These are phyloP conservation scores for Aspergillus pseudoviridinutans DNA, from an alignment of 2,329 filamentous ascomycete species.

Conservation along the genomic window DNA sequence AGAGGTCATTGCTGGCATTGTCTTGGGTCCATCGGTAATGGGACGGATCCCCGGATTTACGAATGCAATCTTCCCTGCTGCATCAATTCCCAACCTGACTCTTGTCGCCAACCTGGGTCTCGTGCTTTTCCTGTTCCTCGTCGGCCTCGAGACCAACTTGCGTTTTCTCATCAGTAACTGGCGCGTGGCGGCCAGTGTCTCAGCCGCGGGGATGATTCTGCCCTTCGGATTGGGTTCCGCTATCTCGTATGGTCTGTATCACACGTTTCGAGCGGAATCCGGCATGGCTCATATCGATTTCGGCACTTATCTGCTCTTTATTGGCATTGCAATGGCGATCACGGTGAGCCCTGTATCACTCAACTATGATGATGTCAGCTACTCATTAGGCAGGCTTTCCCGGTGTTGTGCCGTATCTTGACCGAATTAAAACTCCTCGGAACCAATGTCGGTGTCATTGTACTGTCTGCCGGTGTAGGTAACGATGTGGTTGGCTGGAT, in stretches of 20 bases:
- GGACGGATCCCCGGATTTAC: constrained; percentile 78
- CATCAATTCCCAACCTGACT: constrained; percentile 69
- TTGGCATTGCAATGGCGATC: constrained; percentile 90
- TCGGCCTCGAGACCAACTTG: constrained; percentile 82
- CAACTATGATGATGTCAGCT: neutral
- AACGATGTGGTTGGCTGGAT: constrained; percentile 94
- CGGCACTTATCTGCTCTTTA: constrained; percentile 68
- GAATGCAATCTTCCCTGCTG: constrained; percentile 68
- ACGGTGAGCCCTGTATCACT: constrained; percentile 53
- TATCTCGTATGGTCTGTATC: constrained; percentile 75
- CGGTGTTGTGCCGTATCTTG: constrained; percentile 88
- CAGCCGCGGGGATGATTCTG: constrained; percentile 71
- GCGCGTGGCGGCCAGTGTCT: constrained; percentile 73
- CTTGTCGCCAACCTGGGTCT: constrained; percentile 80
- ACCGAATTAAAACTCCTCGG: constrained; percentile 82
- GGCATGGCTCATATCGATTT: constrained; percentile 57
- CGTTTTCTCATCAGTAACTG: constrained; percentile 74
- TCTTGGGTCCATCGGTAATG: constrained; percentile 84
- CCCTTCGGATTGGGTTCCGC: constrained; percentile 79
- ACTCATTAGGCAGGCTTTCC: constrained; percentile 57
- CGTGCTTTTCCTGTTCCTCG: constrained; percentile 80
- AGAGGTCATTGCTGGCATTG: constrained; percentile 78
- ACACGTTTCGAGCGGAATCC: constrained; percentile 62
- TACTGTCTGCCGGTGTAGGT: constrained; percentile 83
- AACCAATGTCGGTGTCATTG: constrained; percentile 81